Percentiles rank a stretch among this genome's conserved stretches.
These are phyloP conservation scores for Penicillium sp. DNA, from an alignment of 2,329 filamentous ascomycete species.

Conservation along the genomic window DNA sequence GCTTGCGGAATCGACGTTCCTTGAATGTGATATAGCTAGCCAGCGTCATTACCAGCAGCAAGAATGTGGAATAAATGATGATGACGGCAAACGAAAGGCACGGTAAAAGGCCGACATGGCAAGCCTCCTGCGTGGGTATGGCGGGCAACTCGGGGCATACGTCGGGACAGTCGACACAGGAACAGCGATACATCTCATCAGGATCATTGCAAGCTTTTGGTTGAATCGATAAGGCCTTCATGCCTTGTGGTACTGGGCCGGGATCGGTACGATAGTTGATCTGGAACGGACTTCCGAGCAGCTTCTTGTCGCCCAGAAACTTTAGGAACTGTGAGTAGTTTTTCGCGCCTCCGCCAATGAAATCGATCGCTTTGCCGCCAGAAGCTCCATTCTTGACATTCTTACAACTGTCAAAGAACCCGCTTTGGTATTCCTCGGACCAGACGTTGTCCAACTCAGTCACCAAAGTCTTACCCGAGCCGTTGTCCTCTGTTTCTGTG, in stretches of 20 bases:
- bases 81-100: constrained; percentile 93
- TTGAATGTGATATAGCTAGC: constrained; percentile 73
- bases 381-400: constrained; percentile 97
- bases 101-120: constrained; percentile 81
- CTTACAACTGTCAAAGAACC: constrained; percentile 96
- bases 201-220: constrained; percentile 87
- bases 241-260: constrained; percentile 61
- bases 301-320: constrained; percentile 89
- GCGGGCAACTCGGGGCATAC: constrained; percentile 80
- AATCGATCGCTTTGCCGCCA: constrained; percentile 88
- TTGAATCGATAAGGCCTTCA: constrained; percentile 67
- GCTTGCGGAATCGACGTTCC: constrained; percentile 69
- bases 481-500: constrained; percentile 63
- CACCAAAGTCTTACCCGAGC: constrained; percentile 61
- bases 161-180: constrained; percentile 86
- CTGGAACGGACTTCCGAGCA: constrained; percentile 89
- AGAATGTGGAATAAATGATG: constrained; percentile 73
- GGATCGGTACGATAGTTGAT: constrained; percentile 77
- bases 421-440: constrained; percentile 75
- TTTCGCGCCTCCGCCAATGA: constrained; percentile 92
- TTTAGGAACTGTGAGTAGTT: constrained; percentile 84
- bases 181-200: constrained; percentile 80
- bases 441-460: constrained; percentile 88
- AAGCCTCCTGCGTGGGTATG: constrained; percentile 67
- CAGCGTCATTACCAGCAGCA: constrained; percentile 65